Evolutionary conservation across 2,329 filamentous ascomycete genomes (phyloP).

Genomic region (Parasarocladium wereldwijsianum): DNA sequence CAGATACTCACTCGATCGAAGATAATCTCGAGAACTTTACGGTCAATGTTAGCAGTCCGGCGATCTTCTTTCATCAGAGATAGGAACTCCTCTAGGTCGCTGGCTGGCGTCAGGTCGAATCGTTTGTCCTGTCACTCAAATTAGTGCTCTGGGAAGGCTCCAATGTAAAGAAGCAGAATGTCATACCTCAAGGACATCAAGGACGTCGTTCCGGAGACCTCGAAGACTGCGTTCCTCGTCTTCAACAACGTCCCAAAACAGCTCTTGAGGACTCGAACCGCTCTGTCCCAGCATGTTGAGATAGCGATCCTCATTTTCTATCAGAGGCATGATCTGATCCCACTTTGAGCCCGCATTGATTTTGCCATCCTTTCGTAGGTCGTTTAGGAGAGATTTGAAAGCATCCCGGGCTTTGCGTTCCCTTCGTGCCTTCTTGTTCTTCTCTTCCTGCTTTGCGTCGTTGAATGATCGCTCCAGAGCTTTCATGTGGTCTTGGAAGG

Average conservation of each 20-base stretch:
- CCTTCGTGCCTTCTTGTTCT: conserved; percentile 62
- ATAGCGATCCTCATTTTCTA: conserved; percentile 75
- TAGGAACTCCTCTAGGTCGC: conserved; percentile 78
- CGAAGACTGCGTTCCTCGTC: conserved; percentile 84
- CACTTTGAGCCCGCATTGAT: conserved; percentile 88
- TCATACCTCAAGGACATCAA: conserved; percentile 73
- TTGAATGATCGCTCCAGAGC: conserved; percentile 82
- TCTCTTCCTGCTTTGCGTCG: conserved; percentile 76
- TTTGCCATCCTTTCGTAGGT: conserved; percentile 60
- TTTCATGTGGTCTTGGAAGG: conserved; percentile 93
- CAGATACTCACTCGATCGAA: conserved; percentile 55
- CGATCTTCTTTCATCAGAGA: conserved; percentile 70
- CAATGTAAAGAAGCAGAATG: not conserved
- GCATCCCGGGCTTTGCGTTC: conserved; percentile 79
- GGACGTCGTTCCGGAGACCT: conserved; percentile 64
- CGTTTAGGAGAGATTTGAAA: conserved; percentile 59
- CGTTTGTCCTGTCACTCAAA: conserved; percentile 54
- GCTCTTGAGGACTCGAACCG: conserved; percentile 73
- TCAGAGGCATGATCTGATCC: conserved; percentile 60
- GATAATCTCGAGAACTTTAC: conserved; percentile 63
- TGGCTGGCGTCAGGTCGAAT: conserved; percentile 78
- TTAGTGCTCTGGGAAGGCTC: conserved; percentile 5
- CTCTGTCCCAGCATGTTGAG: conserved; percentile 66
- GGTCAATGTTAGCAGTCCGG: conserved; percentile 76
- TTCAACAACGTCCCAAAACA: conserved; percentile 93